Evolutionary conservation across 2,329 filamentous ascomycete genomes (phyloP), one percentile per base, ranked within the genome.

Genomic region (Drechslera avenae): DNA sequence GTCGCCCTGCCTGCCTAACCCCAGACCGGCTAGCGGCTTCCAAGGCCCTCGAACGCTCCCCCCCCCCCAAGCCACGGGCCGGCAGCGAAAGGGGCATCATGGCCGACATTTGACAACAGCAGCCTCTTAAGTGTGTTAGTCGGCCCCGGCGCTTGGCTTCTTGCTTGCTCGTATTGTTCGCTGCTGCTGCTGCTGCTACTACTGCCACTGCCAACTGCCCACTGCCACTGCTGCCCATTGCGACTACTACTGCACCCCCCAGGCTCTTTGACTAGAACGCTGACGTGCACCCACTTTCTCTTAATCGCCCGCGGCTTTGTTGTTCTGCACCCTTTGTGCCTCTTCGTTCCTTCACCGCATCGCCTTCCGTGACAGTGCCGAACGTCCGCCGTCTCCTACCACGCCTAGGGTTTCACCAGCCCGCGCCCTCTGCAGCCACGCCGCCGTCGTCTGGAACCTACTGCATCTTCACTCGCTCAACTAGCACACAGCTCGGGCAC

Each of bases 181-280:
- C 46, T 50, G 48, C 43, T 46, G 14, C 46, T 48, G 44, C 50
- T 49, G 39, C 42, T 49, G 37, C 36, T 51, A 48, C 54, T 4
- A 3, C 26, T 28, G 10, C 21, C 7, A 2, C 21, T 23, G 21
- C 21, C 19, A 21, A 21, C 21, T 33, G 35, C 19, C 41, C 23
- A 39, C 46, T n/a, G 7, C 7, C 21, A 7, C 7, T 23, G 21
- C 4, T 23, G 21, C 21, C 7, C 21, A 23, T 23, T 23, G 21
- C n/a, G n/a, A n/a, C 21, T 49, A 41, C 42, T 49, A 45, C 36
- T 51, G 53, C 54, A 46, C 49, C 52, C 49, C 52, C 50, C 56
- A 47, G 57, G 52, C 57, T 57, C 57, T 60, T 59, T 62, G 26
- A 57, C 56, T 61, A 64, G 60, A 63, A 63, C 55, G 58, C 63